A percentile compares a stretch with the other conserved stretches of the same genome.
Evolutionary conservation across 345 rosid genomes (phyloP).

Genomic region (Noccaea caerulescens): DNA sequence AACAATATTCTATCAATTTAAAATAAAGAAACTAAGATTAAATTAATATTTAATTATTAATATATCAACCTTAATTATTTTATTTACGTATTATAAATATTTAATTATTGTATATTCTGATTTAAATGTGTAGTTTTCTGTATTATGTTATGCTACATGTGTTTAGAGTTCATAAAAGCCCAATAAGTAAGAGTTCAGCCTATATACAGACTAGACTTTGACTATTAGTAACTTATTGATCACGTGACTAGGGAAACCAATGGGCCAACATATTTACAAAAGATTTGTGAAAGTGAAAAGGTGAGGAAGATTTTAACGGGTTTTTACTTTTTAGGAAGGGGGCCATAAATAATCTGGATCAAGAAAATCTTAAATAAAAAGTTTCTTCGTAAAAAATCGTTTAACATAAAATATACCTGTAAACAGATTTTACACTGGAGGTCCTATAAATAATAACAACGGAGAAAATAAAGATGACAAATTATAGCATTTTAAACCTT

Average conservation of each 20-base stretch:
- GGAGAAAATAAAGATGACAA: too few species aligned
- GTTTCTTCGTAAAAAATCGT: neutral
- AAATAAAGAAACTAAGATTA: too few species aligned
- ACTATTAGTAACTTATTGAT: neutral
- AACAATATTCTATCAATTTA: too few species aligned
- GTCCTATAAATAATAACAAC: neutral
- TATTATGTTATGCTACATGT: too few species aligned
- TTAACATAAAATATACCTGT: neutral
- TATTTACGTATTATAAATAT: too few species aligned
- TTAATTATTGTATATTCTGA: too few species aligned
- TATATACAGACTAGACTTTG: neutral
- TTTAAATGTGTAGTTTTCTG: too few species aligned
- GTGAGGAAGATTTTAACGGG: neutral
- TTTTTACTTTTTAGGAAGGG: slow-evolving; percentile 11
- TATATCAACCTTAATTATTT: too few species aligned
- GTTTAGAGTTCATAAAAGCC: slow-evolving; percentile 5
- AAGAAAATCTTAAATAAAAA: neutral
- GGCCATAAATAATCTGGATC: neutral
- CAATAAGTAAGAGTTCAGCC: neutral
- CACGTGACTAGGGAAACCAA: slow-evolving; percentile 11
- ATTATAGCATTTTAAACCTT: too few species aligned
- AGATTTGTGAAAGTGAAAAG: neutral
- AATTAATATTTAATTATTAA: too few species aligned
- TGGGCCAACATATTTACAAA: neutral
- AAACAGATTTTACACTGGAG: slow-evolving; percentile 3